A percentile compares a stretch with the other conserved stretches of the same genome.
Evolutionary conservation across 306 rosid species (phyloP).

Genomic region (Mucuna pruriens): DNA sequence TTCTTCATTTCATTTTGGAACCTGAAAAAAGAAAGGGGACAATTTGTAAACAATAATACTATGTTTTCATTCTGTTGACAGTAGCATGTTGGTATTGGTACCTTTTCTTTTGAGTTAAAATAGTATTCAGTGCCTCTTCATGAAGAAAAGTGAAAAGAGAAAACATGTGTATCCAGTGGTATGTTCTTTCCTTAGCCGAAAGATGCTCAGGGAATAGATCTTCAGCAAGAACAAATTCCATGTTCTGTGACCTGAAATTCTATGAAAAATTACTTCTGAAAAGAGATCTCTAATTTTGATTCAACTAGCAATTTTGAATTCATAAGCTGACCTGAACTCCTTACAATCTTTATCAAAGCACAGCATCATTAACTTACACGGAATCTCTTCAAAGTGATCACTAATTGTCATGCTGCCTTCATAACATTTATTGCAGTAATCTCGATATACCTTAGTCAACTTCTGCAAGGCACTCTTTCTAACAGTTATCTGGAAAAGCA

Average conservation of each 20-base stretch:
- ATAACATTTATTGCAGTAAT: constrained; percentile 78
- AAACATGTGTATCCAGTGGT: constrained; percentile 88
- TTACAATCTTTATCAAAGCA: constrained; percentile 89
- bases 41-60: constrained; percentile 37
- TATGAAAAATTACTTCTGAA: constrained; percentile 23
- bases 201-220: constrained; percentile 73
- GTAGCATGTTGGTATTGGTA: constrained; percentile 38
- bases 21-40: constrained; percentile 57
- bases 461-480: constrained; percentile 80
- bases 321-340: constrained; percentile 78
- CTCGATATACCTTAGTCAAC: constrained; percentile 72
- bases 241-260: constrained; percentile 68
- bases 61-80: constrained; percentile 20
- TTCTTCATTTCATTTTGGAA: constrained; percentile 75
- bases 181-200: constrained; percentile 71
- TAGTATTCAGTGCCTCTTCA: constrained; percentile 60
- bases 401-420: constrained; percentile 61
- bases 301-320: constrained; percentile 36
- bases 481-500: constrained; percentile 67
- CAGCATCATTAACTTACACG: constrained; percentile 87
- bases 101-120: constrained; percentile 89
- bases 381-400: constrained; percentile 76
- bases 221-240: constrained; percentile 79
- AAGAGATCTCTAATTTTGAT: constrained; percentile 27
- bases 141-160: constrained; percentile 75